phyloP scores from a whole-genome alignment of 2,329 filamentous ascomycete species.

The Diaporthe sp. region DNA sequence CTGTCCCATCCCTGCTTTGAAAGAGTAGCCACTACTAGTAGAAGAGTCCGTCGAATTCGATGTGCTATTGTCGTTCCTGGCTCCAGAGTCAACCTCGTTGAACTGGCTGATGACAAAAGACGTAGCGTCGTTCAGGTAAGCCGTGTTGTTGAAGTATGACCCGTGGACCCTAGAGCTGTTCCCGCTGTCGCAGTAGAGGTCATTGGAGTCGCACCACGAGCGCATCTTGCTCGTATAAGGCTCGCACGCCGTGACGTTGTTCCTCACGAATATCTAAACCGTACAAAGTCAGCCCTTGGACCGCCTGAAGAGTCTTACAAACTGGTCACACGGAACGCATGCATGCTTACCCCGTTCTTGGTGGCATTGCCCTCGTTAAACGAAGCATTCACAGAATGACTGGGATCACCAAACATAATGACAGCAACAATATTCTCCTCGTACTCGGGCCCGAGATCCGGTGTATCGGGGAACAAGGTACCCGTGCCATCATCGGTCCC shows the following conservation, averaged over 20 bases:
- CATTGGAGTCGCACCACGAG: conserved; percentile 42
- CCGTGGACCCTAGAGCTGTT: conserved; percentile 37
- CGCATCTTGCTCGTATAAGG: conserved; percentile 38
- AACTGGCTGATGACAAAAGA: conserved; percentile 39
- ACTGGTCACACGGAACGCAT: neutral
- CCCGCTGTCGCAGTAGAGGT: conserved; percentile 42
- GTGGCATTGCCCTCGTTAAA: conserved; percentile 40
- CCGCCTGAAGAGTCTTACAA: neutral
- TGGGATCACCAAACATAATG: conserved; percentile 41
- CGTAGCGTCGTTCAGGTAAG: conserved; percentile 37
- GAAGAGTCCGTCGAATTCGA: neutral
- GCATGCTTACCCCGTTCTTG: conserved; percentile 36
- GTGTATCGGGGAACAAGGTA: neutral
- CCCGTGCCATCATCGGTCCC: conserved; percentile 34
- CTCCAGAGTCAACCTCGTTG: conserved; percentile 3
- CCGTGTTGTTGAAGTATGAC: conserved; percentile 40
- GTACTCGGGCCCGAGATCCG: neutral
- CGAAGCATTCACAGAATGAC: conserved; percentile 33
- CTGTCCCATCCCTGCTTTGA: neutral
- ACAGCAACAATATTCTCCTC: conserved; percentile 36
- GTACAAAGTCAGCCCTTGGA: neutral
- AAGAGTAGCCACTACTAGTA: neutral
- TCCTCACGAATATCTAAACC: conserved; percentile 39
- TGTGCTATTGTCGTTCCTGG: neutral
- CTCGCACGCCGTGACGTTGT: conserved; percentile 37